These are phyloP conservation scores for Hypocrella siamensis DNA, from an alignment of 2,329 filamentous ascomycete genomes.

Conservation along the genomic window DNA sequence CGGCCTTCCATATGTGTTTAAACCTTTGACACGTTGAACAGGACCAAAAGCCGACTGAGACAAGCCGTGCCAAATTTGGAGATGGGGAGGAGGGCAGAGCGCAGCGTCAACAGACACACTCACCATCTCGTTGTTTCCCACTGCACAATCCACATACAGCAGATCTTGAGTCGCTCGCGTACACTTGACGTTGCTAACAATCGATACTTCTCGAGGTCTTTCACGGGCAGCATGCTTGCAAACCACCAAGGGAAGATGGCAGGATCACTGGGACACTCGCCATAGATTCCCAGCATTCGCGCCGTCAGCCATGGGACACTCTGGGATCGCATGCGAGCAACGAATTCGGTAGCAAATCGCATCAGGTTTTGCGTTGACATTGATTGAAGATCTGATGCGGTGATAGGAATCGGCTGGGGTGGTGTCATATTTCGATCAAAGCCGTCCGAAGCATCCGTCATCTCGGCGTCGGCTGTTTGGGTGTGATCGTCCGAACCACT, in stretches of 20 bases:
- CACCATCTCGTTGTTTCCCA: constrained; percentile 59
- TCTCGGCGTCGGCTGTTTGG: too few relatives aligned
- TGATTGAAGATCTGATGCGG: constrained; percentile 8
- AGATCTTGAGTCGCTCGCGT: constrained; percentile 68
- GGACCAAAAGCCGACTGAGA: too few relatives aligned
- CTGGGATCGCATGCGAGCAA: constrained; percentile 49
- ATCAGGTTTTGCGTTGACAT: constrained; percentile 61
- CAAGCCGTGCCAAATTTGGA: background rate
- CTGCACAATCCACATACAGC: constrained; percentile 60
- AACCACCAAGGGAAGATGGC: constrained; percentile 83
- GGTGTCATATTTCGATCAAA: background rate
- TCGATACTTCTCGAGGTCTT: constrained; percentile 64
- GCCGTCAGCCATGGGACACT: constrained; percentile 63
- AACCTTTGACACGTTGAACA: too few relatives aligned
- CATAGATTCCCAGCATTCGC: constrained; percentile 58
- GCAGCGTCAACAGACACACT: constrained; percentile 17
- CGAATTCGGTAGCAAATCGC: constrained; percentile 48
- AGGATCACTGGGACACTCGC: constrained; percentile 61
- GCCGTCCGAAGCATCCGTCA: background rate
- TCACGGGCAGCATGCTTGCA: constrained; percentile 63
- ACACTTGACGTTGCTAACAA: constrained; percentile 62
- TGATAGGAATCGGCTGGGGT: background rate
- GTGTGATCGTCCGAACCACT: background rate
- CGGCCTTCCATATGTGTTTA: background rate
- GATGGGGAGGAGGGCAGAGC: background rate